Base-by-base conservation (phyloP, 805 yeast species). In the Lipomyces orientalis region DNA sequence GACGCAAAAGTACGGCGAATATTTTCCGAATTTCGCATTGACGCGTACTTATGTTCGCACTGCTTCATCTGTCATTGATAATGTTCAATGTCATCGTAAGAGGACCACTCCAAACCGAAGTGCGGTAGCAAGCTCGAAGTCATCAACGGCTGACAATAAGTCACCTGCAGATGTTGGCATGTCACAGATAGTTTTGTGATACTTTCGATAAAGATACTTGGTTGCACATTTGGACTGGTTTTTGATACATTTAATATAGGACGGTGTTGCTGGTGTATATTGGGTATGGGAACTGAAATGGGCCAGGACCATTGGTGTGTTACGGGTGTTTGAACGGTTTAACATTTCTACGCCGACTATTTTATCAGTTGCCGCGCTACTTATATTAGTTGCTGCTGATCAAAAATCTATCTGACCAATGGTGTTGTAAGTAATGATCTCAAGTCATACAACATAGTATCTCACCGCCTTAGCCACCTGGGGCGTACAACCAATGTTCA, bases 1-100 rank as follows among this genome's bases (percentile, higher is more conserved):
- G 67, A 51, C 37, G 3, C n/a, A 33, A 46, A 55, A 34, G 2
- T 64, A 64, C 51, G 67, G 64, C 22, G 64, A 64, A n/a, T 64
- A 64, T 31, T 64, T 60, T 51, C 67, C 67, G 19, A 54, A 61
- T 34, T 34, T 34, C 14, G 16, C 54, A 14, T 63, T 63, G 25
- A 52, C 39, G 33, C 37, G 19, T 25, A 6, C 46, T 14, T 58
- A 58, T 54, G 14, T 52, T n/a, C 51, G n/a, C 54, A 10, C 49
- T 19, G 31, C 29, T 25, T 52, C 29, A 7, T 25, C 55, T 52
- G 16, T 14, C 19, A 12, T 8, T 9, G 12, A 19, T 12, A 52
- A 14, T 8, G 19, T 16, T 39, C 49, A 39, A 19, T 10, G 9
- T 35, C 49, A 39, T 39, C 49, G 19, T 16, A 5, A 12, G 19